Evolutionary conservation across 1,284 basidiomycete species (phyloP).

Genomic region (Grifola frondosa): DNA sequence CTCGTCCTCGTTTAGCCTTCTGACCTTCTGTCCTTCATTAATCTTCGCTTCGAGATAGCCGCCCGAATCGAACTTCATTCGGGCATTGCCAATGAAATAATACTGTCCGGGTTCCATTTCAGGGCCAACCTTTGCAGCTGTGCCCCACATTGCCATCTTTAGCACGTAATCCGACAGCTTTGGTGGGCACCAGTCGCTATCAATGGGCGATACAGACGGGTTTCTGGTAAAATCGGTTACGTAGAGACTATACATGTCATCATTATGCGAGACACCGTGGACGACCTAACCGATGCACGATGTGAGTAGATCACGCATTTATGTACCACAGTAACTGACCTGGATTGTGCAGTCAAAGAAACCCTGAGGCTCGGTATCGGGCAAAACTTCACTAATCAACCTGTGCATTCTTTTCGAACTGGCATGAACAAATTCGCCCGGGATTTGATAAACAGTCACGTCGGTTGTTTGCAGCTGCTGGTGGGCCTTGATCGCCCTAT

Average conservation of each 20-base stretch:
- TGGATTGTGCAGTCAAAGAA: constrained; percentile 72
- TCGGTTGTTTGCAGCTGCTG: constrained; percentile 5
- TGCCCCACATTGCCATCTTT: constrained; percentile 59
- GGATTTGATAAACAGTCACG: constrained; percentile 5
- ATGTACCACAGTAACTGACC: constrained; percentile 37
- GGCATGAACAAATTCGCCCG: background rate
- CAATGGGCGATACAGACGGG: constrained; percentile 27
- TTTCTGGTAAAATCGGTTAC: constrained; percentile 69
- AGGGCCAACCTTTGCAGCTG: constrained; percentile 38
- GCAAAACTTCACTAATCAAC: constrained; percentile 50
- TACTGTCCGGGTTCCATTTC: constrained; percentile 50
- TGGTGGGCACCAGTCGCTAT: constrained; percentile 48
- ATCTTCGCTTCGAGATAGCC: constrained; percentile 56
- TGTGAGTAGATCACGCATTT: background rate
- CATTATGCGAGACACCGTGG: constrained; percentile 38
- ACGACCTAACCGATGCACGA: constrained; percentile 42
- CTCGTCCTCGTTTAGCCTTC: constrained; percentile 42
- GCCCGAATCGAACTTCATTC: constrained; percentile 39
- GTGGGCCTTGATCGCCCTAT: constrained; percentile 29
- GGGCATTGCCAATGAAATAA: constrained; percentile 56
- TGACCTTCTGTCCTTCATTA: constrained; percentile 43
- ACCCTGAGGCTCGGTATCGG: constrained; percentile 38
- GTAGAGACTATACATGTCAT: constrained; percentile 48
- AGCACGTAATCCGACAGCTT: constrained; percentile 45
- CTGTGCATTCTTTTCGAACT: constrained; percentile 40